These are phyloP conservation scores for Sclerotinia trifoliorum DNA, from an alignment of 2,329 filamentous ascomycete genomes.

Conservation along the genomic window DNA sequence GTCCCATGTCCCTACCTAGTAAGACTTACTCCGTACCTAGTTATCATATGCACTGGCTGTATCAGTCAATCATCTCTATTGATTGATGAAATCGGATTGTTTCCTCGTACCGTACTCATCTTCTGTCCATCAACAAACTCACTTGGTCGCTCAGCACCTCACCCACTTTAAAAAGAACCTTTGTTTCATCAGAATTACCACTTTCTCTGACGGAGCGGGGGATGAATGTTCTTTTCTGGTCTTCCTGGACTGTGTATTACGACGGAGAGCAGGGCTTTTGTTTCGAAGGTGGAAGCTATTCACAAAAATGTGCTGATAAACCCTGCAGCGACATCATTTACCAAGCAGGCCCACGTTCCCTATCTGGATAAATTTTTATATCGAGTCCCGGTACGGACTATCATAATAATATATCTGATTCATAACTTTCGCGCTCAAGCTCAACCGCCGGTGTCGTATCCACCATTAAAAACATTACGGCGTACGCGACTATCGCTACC, in stretches of 20 bases:
- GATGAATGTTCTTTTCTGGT: background rate
- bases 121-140: background rate
- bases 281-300: conserved; percentile 12
- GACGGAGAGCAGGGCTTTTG: background rate
- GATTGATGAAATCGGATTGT: background rate
- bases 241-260: too few species aligned
- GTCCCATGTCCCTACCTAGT: background rate
- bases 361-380: conserved; percentile 5
- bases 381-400: background rate
- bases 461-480: background rate
- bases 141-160: background rate
- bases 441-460: background rate
- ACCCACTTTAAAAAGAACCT: background rate
- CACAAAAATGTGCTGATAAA: background rate
- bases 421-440: conserved; percentile 10
- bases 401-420: background rate
- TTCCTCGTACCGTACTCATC: background rate
- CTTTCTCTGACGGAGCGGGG: background rate
- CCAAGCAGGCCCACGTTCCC: background rate
- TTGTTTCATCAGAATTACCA: background rate
- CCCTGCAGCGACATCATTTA: conserved; percentile 1
- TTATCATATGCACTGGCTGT: too few species aligned
- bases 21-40: too few species aligned
- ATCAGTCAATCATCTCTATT: background rate
- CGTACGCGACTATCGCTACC: background rate